Percentiles rank a stretch among this genome's conserved stretches.
These are phyloP conservation scores for Globisporangium mamillatum DNA, from an alignment of 352 stramenopile species.

Conservation along the genomic window DNA sequence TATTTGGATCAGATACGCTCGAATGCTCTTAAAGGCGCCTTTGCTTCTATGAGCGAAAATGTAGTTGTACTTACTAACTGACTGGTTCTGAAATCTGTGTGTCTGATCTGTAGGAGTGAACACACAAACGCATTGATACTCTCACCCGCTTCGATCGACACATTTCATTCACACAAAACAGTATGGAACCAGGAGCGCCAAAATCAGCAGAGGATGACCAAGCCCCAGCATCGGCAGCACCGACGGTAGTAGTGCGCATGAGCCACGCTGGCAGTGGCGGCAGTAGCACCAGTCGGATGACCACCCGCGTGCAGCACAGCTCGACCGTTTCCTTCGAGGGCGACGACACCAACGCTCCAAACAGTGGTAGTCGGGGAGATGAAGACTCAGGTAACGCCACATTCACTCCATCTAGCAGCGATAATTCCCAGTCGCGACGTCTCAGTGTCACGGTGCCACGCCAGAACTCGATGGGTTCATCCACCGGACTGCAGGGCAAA, in stretches of 20 bases:
- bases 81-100: neutral
- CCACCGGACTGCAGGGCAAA: neutral
- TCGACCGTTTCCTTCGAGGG: neutral
- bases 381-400: neutral
- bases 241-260: neutral
- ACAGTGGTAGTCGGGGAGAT: neutral
- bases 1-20: neutral
- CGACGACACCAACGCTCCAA: neutral
- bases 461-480: constrained; percentile 15
- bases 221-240: neutral
- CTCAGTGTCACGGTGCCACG: constrained; percentile 15
- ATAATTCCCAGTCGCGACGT: neutral
- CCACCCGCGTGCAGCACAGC: neutral
- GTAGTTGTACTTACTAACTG: neutral
- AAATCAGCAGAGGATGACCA: neutral
- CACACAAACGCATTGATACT: too few relatives aligned
- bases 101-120: neutral
- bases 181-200: neutral
- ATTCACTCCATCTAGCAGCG: neutral
- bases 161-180: neutral
- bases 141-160: too few relatives aligned
- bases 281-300: neutral
- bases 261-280: neutral
- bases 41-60: neutral
- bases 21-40: neutral